Conservation (phyloP, 2,329 filamentous ascomycete species). For the Elsinoe arachidis region DNA sequence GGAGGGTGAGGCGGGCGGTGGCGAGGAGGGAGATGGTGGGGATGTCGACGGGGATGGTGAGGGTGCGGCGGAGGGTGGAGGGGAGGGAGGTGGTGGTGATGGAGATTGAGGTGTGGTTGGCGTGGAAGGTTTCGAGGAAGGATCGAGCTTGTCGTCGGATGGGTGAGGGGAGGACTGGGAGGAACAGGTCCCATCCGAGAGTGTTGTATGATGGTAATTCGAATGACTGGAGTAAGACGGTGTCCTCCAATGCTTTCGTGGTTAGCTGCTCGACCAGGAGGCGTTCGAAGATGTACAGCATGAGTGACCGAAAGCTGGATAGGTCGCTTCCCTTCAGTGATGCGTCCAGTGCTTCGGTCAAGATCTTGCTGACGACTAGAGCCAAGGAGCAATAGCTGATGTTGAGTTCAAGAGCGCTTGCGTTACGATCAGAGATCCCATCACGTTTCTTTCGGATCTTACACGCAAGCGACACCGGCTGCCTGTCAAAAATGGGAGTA, state of each 20-base stretch:
- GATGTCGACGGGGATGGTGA: slow-evolving; percentile 83
- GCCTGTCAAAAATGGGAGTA: slow-evolving; percentile 65
- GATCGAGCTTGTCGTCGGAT: slow-evolving; percentile 36
- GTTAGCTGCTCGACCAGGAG: slow-evolving; percentile 39
- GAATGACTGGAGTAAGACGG: slow-evolving; percentile 46
- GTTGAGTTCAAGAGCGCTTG: slow-evolving; percentile 51
- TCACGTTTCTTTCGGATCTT: slow-evolving; percentile 55
- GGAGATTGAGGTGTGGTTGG: slow-evolving; percentile 26
- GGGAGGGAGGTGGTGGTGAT: slow-evolving; percentile 22
- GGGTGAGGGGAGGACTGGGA: slow-evolving; percentile 42
- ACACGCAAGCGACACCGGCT: slow-evolving; percentile 74
- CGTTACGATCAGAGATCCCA: slow-evolving; percentile 16
- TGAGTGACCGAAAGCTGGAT: slow-evolving; percentile 38
- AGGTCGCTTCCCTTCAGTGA: slow-evolving; percentile 42
- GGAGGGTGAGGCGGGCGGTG: slow-evolving; percentile 59
- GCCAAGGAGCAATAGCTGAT: slow-evolving; percentile 70
- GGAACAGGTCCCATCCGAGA: slow-evolving; percentile 45
- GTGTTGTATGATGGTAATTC: slow-evolving; percentile 44
- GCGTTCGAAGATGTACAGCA: slow-evolving; percentile 35
- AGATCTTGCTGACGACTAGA: slow-evolving; percentile 54
- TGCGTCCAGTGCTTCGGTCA: slow-evolving; percentile 38
- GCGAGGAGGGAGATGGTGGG: slow-evolving; percentile 76
- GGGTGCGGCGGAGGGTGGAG: slow-evolving; percentile 37
- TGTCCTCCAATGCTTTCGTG: slow-evolving; percentile 41
- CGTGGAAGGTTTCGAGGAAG: slow-evolving; percentile 52